Evolutionary conservation across 2,329 filamentous ascomycete species (phyloP).

Genomic region (Whalleya microplaca): DNA sequence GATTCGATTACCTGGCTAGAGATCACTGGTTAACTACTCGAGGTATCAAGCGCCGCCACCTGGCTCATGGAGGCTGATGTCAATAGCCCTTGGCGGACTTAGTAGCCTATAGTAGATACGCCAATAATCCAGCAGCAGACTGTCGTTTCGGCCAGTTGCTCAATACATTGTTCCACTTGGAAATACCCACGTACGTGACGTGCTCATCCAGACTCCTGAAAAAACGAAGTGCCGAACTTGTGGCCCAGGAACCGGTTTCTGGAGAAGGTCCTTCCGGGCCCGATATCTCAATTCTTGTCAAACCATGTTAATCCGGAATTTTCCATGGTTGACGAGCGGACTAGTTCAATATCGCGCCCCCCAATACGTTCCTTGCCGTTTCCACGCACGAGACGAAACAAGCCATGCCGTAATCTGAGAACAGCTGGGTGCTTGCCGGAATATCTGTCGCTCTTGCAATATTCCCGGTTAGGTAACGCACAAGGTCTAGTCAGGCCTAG

Average conservation of each 20-base stretch:
- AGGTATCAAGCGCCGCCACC: neutral
- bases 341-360: slow-evolving; percentile 6
- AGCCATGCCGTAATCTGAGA: neutral
- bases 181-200: neutral
- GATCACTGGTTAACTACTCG: neutral
- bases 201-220: neutral
- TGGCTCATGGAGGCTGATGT: neutral
- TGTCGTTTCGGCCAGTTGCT: neutral
- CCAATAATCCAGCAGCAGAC: neutral
- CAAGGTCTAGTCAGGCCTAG: slow-evolving; percentile 15
- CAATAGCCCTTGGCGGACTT: neutral
- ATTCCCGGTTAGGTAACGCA: slow-evolving; percentile 20
- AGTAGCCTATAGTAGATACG: neutral
- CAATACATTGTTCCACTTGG: neutral
- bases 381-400: neutral
- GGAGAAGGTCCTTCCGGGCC: slow-evolving; percentile 30
- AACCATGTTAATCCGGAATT: slow-evolving; percentile 20
- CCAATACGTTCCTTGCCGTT: slow-evolving; percentile 1
- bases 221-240: slow-evolving; percentile 27
- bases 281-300: slow-evolving; percentile 9
- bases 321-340: slow-evolving; percentile 19
- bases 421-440: slow-evolving; percentile 17
- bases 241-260: slow-evolving; percentile 28
- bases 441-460: slow-evolving; percentile 2
- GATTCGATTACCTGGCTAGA: neutral